phyloP scores from a whole-genome alignment of 202 grass and related monocot genomes.

The Alloteropsis angusta region DNA sequence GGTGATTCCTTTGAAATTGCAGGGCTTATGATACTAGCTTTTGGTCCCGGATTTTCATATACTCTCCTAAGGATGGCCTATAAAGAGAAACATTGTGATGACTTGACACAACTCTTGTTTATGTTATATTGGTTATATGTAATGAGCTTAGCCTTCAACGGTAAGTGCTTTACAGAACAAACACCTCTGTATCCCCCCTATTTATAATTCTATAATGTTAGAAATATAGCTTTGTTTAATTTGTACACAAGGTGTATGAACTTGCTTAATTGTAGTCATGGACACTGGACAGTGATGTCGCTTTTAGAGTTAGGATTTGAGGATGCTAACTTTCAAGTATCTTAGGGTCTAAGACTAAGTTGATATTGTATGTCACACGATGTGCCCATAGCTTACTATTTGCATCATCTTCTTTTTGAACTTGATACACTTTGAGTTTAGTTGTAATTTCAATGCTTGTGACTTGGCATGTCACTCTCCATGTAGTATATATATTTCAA shows the following conservation, averaged over 20 bases:
- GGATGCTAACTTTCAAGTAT: too few relatives aligned
- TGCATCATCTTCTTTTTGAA: not conserved
- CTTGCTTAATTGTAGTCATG: not conserved
- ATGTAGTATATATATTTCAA: not conserved
- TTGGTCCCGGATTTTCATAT: not conserved
- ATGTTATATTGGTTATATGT: constrained; percentile 3
- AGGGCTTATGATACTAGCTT: not conserved
- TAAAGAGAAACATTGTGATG: not conserved
- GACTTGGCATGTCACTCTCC: not conserved
- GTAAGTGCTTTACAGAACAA: not conserved
- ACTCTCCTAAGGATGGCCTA: not conserved
- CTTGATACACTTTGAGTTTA: not conserved
- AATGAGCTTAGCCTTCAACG: not conserved
- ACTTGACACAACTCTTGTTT: not conserved
- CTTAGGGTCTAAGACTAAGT: too few relatives aligned
- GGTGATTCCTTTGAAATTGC: not conserved
- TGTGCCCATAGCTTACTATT: not conserved
- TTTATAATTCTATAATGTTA: not conserved
- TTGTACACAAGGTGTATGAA: not conserved
- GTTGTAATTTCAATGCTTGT: not conserved
- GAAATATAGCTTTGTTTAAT: not conserved
- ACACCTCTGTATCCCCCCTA: not conserved
- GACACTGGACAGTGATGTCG: too few relatives aligned
- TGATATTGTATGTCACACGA: not conserved
- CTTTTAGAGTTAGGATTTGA: too few relatives aligned